Evolutionary conservation across 169 alveolate species (phyloP), one percentile per base, ranked within the genome.

Genomic region (Cryptosporidium sp.): DNA sequence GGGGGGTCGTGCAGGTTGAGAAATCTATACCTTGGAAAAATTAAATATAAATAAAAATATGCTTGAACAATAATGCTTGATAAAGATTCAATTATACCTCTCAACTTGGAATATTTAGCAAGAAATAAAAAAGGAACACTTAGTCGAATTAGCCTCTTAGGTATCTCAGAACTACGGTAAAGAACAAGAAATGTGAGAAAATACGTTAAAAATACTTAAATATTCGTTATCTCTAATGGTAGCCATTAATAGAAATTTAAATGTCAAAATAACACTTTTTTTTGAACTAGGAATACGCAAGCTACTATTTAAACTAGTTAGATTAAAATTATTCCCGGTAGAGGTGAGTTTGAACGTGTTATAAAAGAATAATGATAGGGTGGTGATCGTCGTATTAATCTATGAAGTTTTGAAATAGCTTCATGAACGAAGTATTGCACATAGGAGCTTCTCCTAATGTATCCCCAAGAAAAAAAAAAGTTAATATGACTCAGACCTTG

Each of bases 1-100:
- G 86, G 86, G 86, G 21, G 39, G 26, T 45, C 23, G 51, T n/a
- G 69, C 29, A 44, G 67, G 85, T 51, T n/a, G 69, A 48, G 69
- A 71, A 56, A 48, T 48, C 31, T 39, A 7, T 6, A 51, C 69
- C 61, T 33, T 23, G 45, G 26, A 71, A 71, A 39, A 71, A 35
- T 33, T 31, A 29, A 39, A n/a, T 6, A 0, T 2, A 0, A 0
- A 14, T n/a, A 69, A 37, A 21, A 53, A 21, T 31, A 8, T 0
- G 4, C 4, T 3, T 48, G 7, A 1, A 45, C 5, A 12, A 35
- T 4, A 8, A 56, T 8, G 67, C 16, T n/a, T 21, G 14, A 14
- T 56, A 1, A 21, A 45, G 14, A 45, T 45, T n/a, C 0, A 45
- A n/a, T 21, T 0, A 21, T 9, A 6, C n/a, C 0, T 3, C 1